These are phyloP conservation scores for Aspergillus pseudoterreus DNA, from an alignment of 2,329 filamentous ascomycete genomes.

Conservation along the genomic window DNA sequence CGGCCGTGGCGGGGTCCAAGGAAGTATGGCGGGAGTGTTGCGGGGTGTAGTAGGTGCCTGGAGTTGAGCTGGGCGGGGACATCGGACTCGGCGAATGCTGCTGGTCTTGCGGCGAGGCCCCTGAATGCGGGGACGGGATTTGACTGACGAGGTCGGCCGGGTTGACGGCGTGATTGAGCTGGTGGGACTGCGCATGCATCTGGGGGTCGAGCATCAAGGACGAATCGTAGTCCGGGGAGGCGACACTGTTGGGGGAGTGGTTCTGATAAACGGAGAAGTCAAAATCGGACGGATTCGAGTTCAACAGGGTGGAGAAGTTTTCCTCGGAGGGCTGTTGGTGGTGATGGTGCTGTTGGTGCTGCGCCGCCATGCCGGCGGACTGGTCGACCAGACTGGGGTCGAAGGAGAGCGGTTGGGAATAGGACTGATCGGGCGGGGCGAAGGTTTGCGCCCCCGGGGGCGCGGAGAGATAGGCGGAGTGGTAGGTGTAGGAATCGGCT, in stretches of 20 bases:
- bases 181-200: slow-evolving; percentile 31
- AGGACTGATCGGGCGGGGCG: slow-evolving; percentile 31
- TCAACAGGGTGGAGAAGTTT: slow-evolving; percentile 37
- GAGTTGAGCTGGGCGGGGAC: slow-evolving; percentile 53
- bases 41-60: slow-evolving; percentile 50
- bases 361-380: slow-evolving; percentile 23
- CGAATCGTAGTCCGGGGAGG: slow-evolving; percentile 34
- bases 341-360: slow-evolving; percentile 14
- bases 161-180: slow-evolving; percentile 42
- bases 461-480: slow-evolving; percentile 32
- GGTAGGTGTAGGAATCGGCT: slow-evolving; percentile 29
- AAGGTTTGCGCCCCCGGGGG: slow-evolving; percentile 25
- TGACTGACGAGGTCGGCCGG: slow-evolving; percentile 46
- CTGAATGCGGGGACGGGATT: slow-evolving; percentile 47
- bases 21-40: slow-evolving; percentile 59
- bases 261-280: slow-evolving; percentile 39
- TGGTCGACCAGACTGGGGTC: slow-evolving; percentile 35
- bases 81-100: slow-evolving; percentile 48
- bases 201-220: slow-evolving; percentile 41
- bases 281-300: slow-evolving; percentile 34
- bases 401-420: slow-evolving; percentile 35
- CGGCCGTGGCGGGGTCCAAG: slow-evolving; percentile 58
- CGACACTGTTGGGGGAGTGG: slow-evolving; percentile 26
- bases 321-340: slow-evolving; percentile 21
- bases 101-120: slow-evolving; percentile 56